phyloP scores from a whole-genome alignment of 1,284 basidiomycete species.

The Apiotrichum sp. region DNA sequence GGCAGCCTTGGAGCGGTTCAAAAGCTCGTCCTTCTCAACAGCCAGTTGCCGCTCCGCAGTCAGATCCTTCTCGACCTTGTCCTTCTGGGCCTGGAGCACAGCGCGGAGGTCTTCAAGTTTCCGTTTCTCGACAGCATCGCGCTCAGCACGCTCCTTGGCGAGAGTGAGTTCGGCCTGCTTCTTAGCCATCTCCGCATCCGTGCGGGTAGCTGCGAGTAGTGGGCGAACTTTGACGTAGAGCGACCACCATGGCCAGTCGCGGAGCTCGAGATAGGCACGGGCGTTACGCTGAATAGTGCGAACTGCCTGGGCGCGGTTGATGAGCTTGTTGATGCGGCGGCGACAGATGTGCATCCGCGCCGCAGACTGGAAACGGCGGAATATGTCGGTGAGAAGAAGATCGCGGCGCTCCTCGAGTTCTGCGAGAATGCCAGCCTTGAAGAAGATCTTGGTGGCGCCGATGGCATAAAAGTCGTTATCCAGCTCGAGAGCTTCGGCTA shows the following conservation, averaged over 20 bases:
- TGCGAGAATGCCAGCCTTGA: conserved; percentile 98
- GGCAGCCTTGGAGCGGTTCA: conserved; percentile 76
- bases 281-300: conserved; percentile 93
- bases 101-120: conserved; percentile 71
- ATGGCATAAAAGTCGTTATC: conserved; percentile 82
- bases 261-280: conserved; percentile 76
- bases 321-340: conserved; percentile 87
- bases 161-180: conserved; percentile 82
- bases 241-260: conserved; percentile 99
- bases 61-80: conserved; percentile 71
- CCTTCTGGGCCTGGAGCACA: conserved; percentile 72
- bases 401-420: conserved; percentile 94
- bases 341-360: conserved; percentile 80
- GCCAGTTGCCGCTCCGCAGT: conserved; percentile 73
- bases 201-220: conserved; percentile 81
- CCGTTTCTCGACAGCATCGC: conserved; percentile 72
- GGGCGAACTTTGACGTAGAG: conserved; percentile 94
- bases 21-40: conserved; percentile 76
- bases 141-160: conserved; percentile 75
- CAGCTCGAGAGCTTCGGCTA: conserved; percentile 84
- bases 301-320: conserved; percentile 87
- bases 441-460: conserved; percentile 97
- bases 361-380: conserved; percentile 79
- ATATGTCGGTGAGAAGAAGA: conserved; percentile 76
- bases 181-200: conserved; percentile 82